Base-by-base conservation (phyloP, 306 rosid species). In the Oemleria cerasiformis region DNA sequence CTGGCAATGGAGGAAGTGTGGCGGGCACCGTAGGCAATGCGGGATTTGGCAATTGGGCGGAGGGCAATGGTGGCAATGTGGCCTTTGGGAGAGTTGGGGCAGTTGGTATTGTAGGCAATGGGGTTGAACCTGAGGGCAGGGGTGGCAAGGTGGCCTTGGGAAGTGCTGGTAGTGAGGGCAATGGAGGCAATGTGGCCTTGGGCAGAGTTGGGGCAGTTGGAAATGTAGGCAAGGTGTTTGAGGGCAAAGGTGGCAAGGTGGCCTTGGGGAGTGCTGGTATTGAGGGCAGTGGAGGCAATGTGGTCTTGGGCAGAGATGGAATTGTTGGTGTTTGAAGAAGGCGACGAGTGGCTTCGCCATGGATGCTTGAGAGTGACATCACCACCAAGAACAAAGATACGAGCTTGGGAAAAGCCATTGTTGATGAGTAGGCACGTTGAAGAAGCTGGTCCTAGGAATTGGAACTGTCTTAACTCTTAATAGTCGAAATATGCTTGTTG, bases 171-270 rank as follows among this genome's bases (percentile, higher is more conserved):
- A 58, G 23, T 13, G 76, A 73, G 38, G 76, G 76, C 12, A 73
- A 67, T 17, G 10, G 77, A 16, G 43, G 77, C 41, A 64, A 42
- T 73, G 77, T 64, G 53, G 44, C 39, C 45, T 74, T 74, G 3
- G 78, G 78, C 15, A 65, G 55, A n/a, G 58, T 36, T 54, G 78
- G 78, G 3, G 43, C 15, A 36, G 76, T 17, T 60, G 76, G 58
- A 13, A 53, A 25, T 53, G 58, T 13, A 53, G 58, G 76, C 60
- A 72, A 14, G 14, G 58, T n/a, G 12, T n/a, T 51, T 16, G 77
- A 51, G 50, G 77, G 77, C 11, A 72, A 59, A 0, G 76, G 50
- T 15, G 76, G 36, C 3, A 30, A 30, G 36, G 36, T 30, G 36
- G 36, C 36, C 49, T 72, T 72, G 3, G 76, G 76, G 5, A 49